Evolutionary conservation across 1,284 basidiomycete genomes (phyloP).

Genomic region (Puccinia coronata): DNA sequence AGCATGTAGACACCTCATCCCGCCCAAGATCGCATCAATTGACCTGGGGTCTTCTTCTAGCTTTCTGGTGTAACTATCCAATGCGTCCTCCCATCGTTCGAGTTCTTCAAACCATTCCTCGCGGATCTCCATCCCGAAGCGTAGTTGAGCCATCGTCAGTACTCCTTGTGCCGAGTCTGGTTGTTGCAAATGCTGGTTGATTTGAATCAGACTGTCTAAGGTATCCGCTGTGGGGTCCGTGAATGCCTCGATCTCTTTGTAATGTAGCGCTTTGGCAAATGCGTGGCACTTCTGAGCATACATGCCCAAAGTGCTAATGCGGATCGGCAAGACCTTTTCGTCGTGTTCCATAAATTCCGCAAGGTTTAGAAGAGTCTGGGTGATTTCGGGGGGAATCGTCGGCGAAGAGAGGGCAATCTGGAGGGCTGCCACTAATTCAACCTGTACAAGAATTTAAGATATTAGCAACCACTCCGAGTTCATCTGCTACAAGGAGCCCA

Average conservation of each 20-base stretch:
- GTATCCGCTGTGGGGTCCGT: constrained; percentile 80
- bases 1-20: constrained; percentile 94
- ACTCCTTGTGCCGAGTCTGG: constrained; percentile 96
- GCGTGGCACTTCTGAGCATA: constrained; percentile 89
- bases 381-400: constrained; percentile 81
- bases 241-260: constrained; percentile 98
- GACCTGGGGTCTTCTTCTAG: constrained; percentile 48
- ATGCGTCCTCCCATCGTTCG: constrained; percentile 91
- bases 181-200: constrained; percentile 96
- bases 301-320: constrained; percentile 87
- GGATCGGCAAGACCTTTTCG: constrained; percentile 92
- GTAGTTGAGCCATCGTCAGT: constrained; percentile 69
- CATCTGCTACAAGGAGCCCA: not conserved
- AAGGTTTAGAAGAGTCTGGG: constrained; percentile 91
- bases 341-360: constrained; percentile 99
- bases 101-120: constrained; percentile 85
- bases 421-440: constrained; percentile 87
- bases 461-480: not conserved
- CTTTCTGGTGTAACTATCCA: constrained; percentile 47
- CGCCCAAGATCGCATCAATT: constrained; percentile 67
- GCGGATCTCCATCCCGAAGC: constrained; percentile 58
- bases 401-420: constrained; percentile 81
- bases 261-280: constrained; percentile 96
- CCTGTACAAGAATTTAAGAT: constrained; percentile 63
- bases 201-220: constrained; percentile 91